Evolutionary conservation across 177 flowering plant species (phyloP), one percentile per base, ranked within the genome.

Genomic region (Vitis hybrid): DNA sequence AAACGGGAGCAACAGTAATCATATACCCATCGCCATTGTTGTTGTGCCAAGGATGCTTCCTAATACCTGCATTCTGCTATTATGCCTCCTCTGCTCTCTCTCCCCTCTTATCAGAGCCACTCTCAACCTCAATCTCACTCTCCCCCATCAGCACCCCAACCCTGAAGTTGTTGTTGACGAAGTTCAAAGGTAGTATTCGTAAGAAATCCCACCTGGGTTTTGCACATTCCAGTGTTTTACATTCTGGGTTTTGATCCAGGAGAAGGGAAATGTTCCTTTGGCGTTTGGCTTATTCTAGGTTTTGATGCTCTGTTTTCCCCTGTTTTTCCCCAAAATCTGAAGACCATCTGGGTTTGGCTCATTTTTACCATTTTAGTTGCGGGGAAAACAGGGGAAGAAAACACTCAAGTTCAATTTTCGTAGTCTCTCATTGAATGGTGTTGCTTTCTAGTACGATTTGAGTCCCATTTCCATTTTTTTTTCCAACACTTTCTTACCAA

Each of bases 121-220:
- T 52, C 1, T 67, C 12, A 32, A 27, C 54, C 51, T 77, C 74
- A 88, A 86, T 71, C 84, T 88, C 71, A 77, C 88, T 53, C 86
- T 88, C 50, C 83, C 87, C 9, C 85, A 87, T 63, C 89, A 86
- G 20, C 92, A 83, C 63, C 92, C 94, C 2, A 2, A 84, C 79
- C 94, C 91, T 66, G 94, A 88, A 68, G 70, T 76, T 67, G 87
- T 90, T 18, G 90, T 59, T 72, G 81, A 71, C 32, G 78, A 86
- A 61, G 80, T 90, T 0, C 86, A 84, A 55, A 80, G 89, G 90
- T 88, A 76, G 18, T 14, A 5, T 53, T 18, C 41, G 0, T 56
- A 7, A 0, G 54, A 58, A 30, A 32, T 13, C 70, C 53, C 63
- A 66, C 50, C 54, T 69, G 67, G 66, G 64, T 24, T 63, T 67